Base-by-base conservation (phyloP, 345 rosid species). In the Melaleuca quinquenervia region DNA sequence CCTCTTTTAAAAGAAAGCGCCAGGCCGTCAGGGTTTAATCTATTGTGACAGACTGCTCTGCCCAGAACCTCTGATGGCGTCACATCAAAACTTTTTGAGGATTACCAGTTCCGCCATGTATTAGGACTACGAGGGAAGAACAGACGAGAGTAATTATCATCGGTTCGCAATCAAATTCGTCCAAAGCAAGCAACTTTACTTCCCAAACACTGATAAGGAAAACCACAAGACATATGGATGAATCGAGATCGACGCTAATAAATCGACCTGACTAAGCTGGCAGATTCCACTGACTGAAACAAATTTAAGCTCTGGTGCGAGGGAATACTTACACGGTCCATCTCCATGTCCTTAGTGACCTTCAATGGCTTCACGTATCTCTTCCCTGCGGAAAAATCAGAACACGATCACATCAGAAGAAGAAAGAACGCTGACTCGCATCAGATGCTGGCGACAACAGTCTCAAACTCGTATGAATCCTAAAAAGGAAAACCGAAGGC, bases 311-410 rank as follows among this genome's bases (percentile, higher is more conserved):
- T 22, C 41, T 13, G 29, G 54, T 56, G 64, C 1, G 48, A 64
- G 22, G 50, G 52, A 83, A 76, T 62, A 83, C 88, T 45, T 90
- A 96, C 99, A 84, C 93, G 90, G 84, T 93, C 94, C 24, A 92
- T 88, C 82, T 95, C 98, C 92, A 94, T 88, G 82, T 95, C 99
- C 85, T 91, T 90, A 3, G 98, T 93, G 15, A 87, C 82, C 89
- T 96, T 96, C 18, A 92, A 88, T 11, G 99, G 99, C 89, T 96
- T 97, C 88, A 93, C 91, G 50, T 70, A 11, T 87, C 95, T 94
- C 91, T 90, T 96, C 54, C 99, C 98, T 95, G 90, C 52, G 83
- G 86, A 50, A 50, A 5, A 84, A 50, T 52, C 41, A 2, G 27
- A 36, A 45, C 32, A 50, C 27, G 9, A 18, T 14, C 26, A 41